Evolutionary conservation across 257 asterid genomes (phyloP).

Genomic region (Ligustrum vulgare): DNA sequence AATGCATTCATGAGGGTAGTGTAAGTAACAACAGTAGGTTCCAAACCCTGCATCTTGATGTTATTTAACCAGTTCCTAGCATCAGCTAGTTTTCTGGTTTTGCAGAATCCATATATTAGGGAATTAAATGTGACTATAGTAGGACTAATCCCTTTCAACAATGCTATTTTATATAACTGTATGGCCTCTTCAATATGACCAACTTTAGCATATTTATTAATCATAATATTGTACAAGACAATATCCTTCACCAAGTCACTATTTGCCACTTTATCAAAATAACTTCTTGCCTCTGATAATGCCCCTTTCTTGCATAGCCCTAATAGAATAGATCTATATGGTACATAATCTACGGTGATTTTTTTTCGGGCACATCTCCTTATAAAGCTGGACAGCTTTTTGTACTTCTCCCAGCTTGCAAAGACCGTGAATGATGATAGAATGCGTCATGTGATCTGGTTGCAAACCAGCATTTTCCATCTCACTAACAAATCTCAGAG

Average conservation of each 20-base stretch:
- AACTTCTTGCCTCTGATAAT: conserved; percentile 53
- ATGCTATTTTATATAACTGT: conserved; percentile 38
- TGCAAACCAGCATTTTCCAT: conserved; percentile 29
- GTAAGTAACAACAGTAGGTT: conserved; percentile 60
- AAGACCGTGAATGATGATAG: conserved; percentile 60
- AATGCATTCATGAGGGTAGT: conserved; percentile 72
- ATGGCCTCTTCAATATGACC: conserved; percentile 61
- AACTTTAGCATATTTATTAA: conserved; percentile 55
- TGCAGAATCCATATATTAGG: conserved; percentile 68
- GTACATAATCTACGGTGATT: conserved; percentile 36
- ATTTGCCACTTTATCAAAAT: conserved; percentile 47
- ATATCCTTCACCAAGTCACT: conserved; percentile 44
- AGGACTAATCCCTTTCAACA: conserved; percentile 63
- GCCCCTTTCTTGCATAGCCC: conserved; percentile 54
- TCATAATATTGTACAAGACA: conserved; percentile 64
- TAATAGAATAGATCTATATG: conserved; percentile 47
- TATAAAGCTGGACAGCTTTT: conserved; percentile 44
- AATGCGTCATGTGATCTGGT: conserved; percentile 59
- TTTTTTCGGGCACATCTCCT: conserved; percentile 50
- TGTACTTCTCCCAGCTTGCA: conserved; percentile 63
- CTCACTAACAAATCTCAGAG: conserved; percentile 45
- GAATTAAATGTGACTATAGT: conserved; percentile 67
- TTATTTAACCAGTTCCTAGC: conserved; percentile 44
- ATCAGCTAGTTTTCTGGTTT: conserved; percentile 38
- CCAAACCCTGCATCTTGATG: conserved; percentile 44